Base-by-base conservation (phyloP, 768 basidiomycete genomes). In the Tephrocybe rancida region DNA sequence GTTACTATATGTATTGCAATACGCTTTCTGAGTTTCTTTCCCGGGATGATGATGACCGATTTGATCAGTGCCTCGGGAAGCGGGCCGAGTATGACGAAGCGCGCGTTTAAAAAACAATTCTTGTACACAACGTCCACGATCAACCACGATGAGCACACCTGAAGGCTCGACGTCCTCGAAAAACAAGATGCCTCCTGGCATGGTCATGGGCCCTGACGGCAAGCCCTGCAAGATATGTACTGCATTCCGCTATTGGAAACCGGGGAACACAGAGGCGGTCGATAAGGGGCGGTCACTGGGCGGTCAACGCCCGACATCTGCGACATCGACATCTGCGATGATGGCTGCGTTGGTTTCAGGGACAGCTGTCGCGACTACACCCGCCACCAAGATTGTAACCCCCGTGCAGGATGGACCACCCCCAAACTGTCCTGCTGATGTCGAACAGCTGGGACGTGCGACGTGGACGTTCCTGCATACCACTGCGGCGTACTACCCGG, bases 401-500 rank as follows among this genome's bases (percentile, higher is more conserved):
- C 37, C 69, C 18, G 64, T 67, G 3, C 57, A 68, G 4, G 68
- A 73, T 22, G 68, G 68, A 16, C 84, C 79, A 19, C 82, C 83
- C 1, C 72, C 75, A 4, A 77, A 90, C 51, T 98, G 96, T 66
- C 96, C 96, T 11, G 87, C 95, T 0, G 95, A 98, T 69, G 87
- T 87, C 41, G 92, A 95, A 65, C 79, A 85, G 54, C 86, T 98
- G 44, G 96, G 96, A 2, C 85, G 86, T 44, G 89, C 95, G 41
- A 96, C 96, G 1, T 98, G 96, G 96, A 88, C 94, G 14, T 98
- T 98, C 80, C 78, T 98, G 27, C 96, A 98, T 65, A 87, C 94
- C 8, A 88, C 96, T 5, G 95, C 95, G 0, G 93, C 96, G 19
- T 97, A 98, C 71, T 98, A 95, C 72, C 95, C 96, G 24, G 84